Evolutionary conservation across 306 rosid species (phyloP), one percentile per base, ranked within the genome.

Genomic region (Cucurbita pepo): DNA sequence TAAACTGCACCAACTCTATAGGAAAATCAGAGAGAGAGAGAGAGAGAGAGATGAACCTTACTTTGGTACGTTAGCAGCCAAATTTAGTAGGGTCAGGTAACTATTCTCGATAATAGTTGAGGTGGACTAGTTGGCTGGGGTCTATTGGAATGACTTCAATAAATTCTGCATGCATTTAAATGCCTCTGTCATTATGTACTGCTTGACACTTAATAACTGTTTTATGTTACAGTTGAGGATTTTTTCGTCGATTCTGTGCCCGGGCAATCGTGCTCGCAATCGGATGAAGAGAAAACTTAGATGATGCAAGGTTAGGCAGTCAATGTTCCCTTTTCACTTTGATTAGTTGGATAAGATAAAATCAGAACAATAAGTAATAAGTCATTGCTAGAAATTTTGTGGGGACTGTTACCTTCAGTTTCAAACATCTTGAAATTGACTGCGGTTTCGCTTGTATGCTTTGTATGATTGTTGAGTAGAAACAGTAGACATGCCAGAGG

Each of bases 211-310:
- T 18, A 11, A 43, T 21, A 66, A 6, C 40, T 11, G 18, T 22
- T 45, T 44, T 21, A 21, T 76, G 56, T 79, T 22, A 70, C 96
- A 84, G 96, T 89, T 80, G 97, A 91, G 83, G 99, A 94, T 82
- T 94, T 87, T 88, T 89, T 94, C 77, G 97, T 84, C 37, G 93
- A 89, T 79, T 87, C 99, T 30, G 86, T 81, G 12, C 90, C 88
- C 0, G 97, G 85, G 19, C 96, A 90, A 10, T 84, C 85, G 14
- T 22, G 72, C 56, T 44, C 72, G 40, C 72, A 66, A 45, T 66
- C 72, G 30, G 99, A 94, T 1, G 99, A 90, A 80, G 97, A 94
- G 81, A 94, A 76, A 85, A 70, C 92, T 64, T 85, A 83, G 76
- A 57, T 6, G 55, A 57, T 6, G 55, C 18, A 66, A 66, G 72